These are phyloP conservation scores for Ceratocystis smalleyi DNA, from an alignment of 2,329 filamentous ascomycete species.

Conservation along the genomic window DNA sequence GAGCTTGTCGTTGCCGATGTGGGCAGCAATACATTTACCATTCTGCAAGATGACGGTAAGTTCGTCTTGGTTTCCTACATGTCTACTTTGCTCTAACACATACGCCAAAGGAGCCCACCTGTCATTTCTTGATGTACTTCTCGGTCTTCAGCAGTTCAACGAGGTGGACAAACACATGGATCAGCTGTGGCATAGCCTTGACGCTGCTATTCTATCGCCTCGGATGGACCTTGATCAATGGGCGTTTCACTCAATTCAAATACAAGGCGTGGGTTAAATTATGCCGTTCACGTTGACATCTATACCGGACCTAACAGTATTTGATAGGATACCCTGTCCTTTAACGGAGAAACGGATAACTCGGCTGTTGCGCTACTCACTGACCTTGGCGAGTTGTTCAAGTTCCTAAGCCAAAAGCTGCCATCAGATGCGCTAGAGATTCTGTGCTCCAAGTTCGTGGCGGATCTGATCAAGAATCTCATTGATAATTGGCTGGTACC, in stretches of 20 bases:
- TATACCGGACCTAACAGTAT: conserved; percentile 19
- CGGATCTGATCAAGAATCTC: conserved; percentile 49
- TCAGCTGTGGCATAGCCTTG: conserved; percentile 46
- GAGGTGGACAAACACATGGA: conserved; percentile 45
- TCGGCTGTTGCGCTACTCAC: conserved; percentile 36
- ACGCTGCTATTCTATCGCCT: conserved; percentile 44
- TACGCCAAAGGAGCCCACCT: conserved; percentile 32
- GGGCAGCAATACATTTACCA: conserved; percentile 37
- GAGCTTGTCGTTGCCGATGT: conserved; percentile 48
- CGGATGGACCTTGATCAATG: conserved; percentile 34
- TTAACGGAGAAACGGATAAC: conserved; percentile 30
- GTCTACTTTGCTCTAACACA: conserved; percentile 19
- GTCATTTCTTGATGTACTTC: conserved; percentile 37
- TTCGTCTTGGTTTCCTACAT: neutral
- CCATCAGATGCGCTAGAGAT: conserved; percentile 40
- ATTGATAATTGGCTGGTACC: conserved; percentile 60
- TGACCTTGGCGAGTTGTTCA: conserved; percentile 37
- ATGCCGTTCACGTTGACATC: neutral
- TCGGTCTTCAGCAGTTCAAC: conserved; percentile 43
- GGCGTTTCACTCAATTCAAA: conserved; percentile 27
- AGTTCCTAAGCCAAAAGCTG: conserved; percentile 37
- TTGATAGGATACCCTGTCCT: conserved; percentile 28
- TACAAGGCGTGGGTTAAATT: conserved; percentile 26
- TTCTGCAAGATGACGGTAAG: conserved; percentile 26
- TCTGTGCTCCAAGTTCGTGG: conserved; percentile 56